phyloP scores from a whole-genome alignment of 441 rosid genomes.

The Macaranga tanarius region DNA sequence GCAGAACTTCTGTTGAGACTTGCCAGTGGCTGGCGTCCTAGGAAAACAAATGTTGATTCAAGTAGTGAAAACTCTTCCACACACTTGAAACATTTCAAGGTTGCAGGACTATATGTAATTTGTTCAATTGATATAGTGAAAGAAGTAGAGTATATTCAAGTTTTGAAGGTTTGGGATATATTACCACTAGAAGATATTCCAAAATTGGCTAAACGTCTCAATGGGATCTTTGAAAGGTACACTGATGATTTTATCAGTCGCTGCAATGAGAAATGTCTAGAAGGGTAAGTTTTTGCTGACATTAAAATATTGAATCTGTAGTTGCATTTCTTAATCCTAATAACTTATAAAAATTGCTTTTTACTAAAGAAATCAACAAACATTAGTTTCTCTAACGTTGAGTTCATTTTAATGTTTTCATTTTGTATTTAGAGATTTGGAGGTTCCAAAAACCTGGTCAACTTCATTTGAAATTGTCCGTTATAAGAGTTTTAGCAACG shows the following conservation, averaged over 20 bases:
- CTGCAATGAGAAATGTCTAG: constrained; percentile 43
- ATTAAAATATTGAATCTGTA: no score
- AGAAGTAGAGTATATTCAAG: constrained; percentile 33
- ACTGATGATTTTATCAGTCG: constrained; percentile 37
- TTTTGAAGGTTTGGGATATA: constrained; percentile 52
- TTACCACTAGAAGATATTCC: constrained; percentile 31
- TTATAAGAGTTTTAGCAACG: constrained; percentile 17
- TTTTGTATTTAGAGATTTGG: constrained; percentile 35
- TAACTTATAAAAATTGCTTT: no score
- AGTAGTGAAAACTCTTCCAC: constrained; percentile 31
- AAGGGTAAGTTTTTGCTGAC: constrained; percentile 40
- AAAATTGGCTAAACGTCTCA: constrained; percentile 33
- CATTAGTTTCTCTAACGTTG: not conserved
- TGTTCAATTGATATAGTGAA: constrained; percentile 36
- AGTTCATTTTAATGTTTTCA: not conserved
- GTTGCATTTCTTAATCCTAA: no score
- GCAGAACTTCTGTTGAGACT: no score
- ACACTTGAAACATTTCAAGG: constrained; percentile 40
- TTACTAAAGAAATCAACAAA: no score
- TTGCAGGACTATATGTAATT: constrained; percentile 20
- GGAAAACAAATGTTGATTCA: constrained; percentile 20
- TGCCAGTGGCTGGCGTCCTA: no score
- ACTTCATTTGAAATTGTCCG: constrained; percentile 31
- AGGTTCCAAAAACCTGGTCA: constrained; percentile 46
- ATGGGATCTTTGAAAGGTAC: constrained; percentile 30